Base-by-base conservation (phyloP, 441 rosid genomes). In the Isatis lusitanica region DNA sequence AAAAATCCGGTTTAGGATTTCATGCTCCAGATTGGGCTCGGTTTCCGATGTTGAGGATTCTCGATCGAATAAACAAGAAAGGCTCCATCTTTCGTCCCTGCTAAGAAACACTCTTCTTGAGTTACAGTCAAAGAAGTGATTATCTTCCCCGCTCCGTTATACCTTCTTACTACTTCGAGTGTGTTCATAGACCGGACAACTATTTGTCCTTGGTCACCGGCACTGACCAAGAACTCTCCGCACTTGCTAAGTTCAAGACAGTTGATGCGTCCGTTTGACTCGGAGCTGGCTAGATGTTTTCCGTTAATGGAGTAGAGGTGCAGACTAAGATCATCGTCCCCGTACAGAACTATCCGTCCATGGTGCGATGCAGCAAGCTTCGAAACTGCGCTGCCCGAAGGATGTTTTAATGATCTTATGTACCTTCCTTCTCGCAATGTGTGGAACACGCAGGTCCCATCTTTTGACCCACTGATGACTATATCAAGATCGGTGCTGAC, bases 401-500 rank as follows among this genome's bases (percentile, higher is more conserved):
- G 99, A 80, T 95, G 97, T 44, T 83, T 81, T 56, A 95, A 70
- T 46, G 99, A 93, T 82, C 99, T 90, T 63, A 93, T 85, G 67
- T 95, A 95, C 81, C 95, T 91, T 73, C 99, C 98, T 78, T 91
- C 90, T 80, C 91, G 81, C 75, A 95, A 72, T 63, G 99, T 87
- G 85, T 93, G 98, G 83, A 95, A 93, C 43, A 90, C 81, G 70
- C 98, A 93, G 24, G 98, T 95, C 79, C 98, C 98, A 72, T 95
- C 99, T 87, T 93, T 95, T 70, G 99, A 95, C 77, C 98, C 99
- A 81, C 98, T 95, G 76, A 95, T 88, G 65, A 95, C 97, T 82
- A 95, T 85, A 74, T 95, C 97, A 76, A 95, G 97, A 83, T 95
- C 98, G 62, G 84, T 80, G 71, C 98, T 95, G 47, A 90, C 85